A percentile compares a stretch with the other conserved stretches of the same genome.
Conservation (phyloP, 345 rosid species). For the Dimocarpus longan region DNA sequence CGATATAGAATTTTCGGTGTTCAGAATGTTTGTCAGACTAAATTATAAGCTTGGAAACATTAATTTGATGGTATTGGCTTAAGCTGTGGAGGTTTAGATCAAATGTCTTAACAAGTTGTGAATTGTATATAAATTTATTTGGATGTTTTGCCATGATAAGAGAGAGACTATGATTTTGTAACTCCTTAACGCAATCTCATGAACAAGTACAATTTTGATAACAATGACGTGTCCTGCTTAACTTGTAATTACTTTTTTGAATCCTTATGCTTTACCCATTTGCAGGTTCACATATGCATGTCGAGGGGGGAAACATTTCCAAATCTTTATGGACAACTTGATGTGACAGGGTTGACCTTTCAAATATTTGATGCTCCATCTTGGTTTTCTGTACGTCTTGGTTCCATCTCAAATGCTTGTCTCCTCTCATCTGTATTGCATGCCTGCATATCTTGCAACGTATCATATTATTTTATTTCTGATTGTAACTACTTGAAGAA, state of each 20-base stretch:
- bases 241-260: conserved; percentile 15
- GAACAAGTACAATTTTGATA: conserved; percentile 6
- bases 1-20: neutral
- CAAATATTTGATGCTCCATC: conserved; percentile 93
- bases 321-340: conserved; percentile 89
- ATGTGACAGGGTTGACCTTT: conserved; percentile 79
- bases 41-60: neutral
- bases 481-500: neutral
- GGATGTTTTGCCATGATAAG: neutral
- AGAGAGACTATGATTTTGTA: neutral
- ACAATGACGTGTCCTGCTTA: neutral
- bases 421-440: conserved; percentile 12
- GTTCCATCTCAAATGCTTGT: conserved; percentile 23
- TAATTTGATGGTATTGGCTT: neutral
- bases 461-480: conserved; percentile 3
- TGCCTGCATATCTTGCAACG: conserved; percentile 16
- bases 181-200: conserved; percentile 1
- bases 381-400: conserved; percentile 70
- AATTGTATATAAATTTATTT: neutral
- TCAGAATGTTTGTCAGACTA: neutral
- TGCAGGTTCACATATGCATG: conserved; percentile 92
- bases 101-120: conserved; percentile 7
- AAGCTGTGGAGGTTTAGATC: neutral
- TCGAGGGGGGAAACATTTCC: conserved; percentile 93
- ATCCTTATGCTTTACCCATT: conserved; percentile 21